Evolutionary conservation across 208 protist species (phyloP), one percentile per base, ranked within the genome.

Genomic region (Trypanosoma lewisi): DNA sequence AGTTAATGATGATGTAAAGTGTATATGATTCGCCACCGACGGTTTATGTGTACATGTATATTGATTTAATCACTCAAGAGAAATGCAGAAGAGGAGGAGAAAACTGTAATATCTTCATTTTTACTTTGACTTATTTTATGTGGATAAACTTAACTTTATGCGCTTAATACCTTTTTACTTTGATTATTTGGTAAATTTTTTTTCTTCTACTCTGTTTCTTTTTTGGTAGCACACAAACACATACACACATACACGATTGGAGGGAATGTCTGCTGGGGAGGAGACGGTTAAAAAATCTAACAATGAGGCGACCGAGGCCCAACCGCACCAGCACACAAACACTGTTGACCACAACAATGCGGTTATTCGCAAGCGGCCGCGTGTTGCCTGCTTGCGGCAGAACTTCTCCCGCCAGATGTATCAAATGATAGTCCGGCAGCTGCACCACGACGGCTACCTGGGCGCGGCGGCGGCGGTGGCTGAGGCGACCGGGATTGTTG

Each of bases 371-470:
- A 91, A 94, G 63, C 81, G 87, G 0, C 63, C 71, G 0, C 75
- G 87, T 16, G 58, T 63, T 4, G 78, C 67, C 3, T 77, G 82
- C 16, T 67, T 92, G 9, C 28, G 65, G 4, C 66, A 78, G 28
- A 75, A 83, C 7, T 67, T 91, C 30, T 73, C 75, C 11, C 56
- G 82, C 6, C 71, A 87, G 12, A 17, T 95, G 41, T 95, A 95
- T 63, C 75, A 87, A 63, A 70, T 92, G 67, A 77, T 93, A 7
- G 75, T 95, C 27, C 77, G 80, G 0, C 89, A 95, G 64, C 74
- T 95, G 16, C 84, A 92, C 44, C 76, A 91, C 58, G 89, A 95
- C 64, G 89, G 89, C 12, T 93, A 75, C 55, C 33, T 91, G 2
- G 76, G 78, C 2, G 85, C 89, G 0, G 83, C 89, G 8, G 76